Conservation (phyloP, 2,329 filamentous ascomycete genomes). For the Penicillium sp. region DNA sequence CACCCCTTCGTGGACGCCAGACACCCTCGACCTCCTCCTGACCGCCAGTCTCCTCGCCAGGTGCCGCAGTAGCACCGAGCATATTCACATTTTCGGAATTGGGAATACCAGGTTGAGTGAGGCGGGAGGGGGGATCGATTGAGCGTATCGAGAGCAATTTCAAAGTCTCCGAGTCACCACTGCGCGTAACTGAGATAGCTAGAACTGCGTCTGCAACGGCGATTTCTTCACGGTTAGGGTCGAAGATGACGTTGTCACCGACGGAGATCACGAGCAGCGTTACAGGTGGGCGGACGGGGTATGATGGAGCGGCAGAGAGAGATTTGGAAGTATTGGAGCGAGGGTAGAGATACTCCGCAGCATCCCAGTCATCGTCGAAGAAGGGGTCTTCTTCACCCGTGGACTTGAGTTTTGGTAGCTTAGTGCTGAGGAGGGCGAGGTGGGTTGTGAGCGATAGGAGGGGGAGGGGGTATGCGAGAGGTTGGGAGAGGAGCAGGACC, state of each 20-base stretch:
- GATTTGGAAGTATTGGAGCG: conserved; percentile 35
- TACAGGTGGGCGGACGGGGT: conserved; percentile 68
- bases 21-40: conserved; percentile 65
- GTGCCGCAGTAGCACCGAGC: conserved; percentile 39
- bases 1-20: conserved; percentile 83
- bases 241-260: conserved; percentile 87
- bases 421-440: conserved; percentile 84
- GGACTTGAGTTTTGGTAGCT: conserved; percentile 79
- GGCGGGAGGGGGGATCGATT: conserved; percentile 70
- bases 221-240: conserved; percentile 86
- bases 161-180: conserved; percentile 46
- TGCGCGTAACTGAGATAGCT: conserved; percentile 71
- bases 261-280: conserved; percentile 88
- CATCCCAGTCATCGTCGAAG: conserved; percentile 97
- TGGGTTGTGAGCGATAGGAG: conserved; percentile 91
- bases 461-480: conserved; percentile 87
- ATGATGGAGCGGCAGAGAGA: conserved; percentile 19
- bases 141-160: conserved; percentile 68
- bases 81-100: conserved; percentile 62
- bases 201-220: conserved; percentile 88
- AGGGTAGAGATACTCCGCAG: conserved; percentile 73
- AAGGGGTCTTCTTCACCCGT: conserved; percentile 93
- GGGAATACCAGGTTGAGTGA: conserved; percentile 70
- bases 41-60: conserved; percentile 48
- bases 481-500: conserved; percentile 91